Base-by-base conservation (phyloP, 2,329 filamentous ascomycete genomes). In the Chaetomiaceae sp. region DNA sequence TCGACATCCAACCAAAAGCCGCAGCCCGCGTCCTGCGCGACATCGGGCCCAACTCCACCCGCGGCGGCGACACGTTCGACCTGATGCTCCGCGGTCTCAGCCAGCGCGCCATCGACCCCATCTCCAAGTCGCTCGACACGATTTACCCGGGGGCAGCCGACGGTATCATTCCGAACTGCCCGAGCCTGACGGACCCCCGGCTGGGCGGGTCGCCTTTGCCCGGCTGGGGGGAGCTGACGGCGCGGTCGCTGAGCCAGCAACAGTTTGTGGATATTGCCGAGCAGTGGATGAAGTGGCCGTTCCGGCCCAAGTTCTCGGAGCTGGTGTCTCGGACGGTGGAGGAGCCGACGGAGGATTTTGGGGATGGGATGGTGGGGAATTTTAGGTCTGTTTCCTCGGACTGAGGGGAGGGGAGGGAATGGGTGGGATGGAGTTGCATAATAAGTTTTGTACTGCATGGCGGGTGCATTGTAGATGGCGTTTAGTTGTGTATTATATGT, bases 251-350 rank as follows among this genome's bases (percentile, higher is more conserved):
- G 53, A 82, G 77, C 39, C 66, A 73, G 59, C 62, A 65, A 14
- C 83, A 87, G 72, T 74, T 83, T 65, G 65, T 73, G 17, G 80
- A 85, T 55, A 68, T 89, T 15, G 56, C 83, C 4, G 72, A 79
- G 59, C 76, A 78, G 0, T 89, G 82, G 75, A 74, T 81, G 66
- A 70, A 77, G 47, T 89, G 85, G 85, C 84, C 84, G 0, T 88
- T 87, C 59, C 68, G 70, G 3, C 83, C 82, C 1, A 60, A 64
- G 2, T 79, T 78, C 57, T 40, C 66, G 6, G 71, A 80, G 54
- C 66, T 83, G 48, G 67, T 82, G n/a, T 69, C 69, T 5, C 70
- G 76, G 23, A 58, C 67, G 11, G 43, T 60, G 3, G 70, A 70
- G 17, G 67, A 69, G 9, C 17, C 23, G 4, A 54, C 51, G 1